These are phyloP conservation scores for Eutrema salsugineum DNA, from an alignment of 441 rosid species.

Conservation along the genomic window DNA sequence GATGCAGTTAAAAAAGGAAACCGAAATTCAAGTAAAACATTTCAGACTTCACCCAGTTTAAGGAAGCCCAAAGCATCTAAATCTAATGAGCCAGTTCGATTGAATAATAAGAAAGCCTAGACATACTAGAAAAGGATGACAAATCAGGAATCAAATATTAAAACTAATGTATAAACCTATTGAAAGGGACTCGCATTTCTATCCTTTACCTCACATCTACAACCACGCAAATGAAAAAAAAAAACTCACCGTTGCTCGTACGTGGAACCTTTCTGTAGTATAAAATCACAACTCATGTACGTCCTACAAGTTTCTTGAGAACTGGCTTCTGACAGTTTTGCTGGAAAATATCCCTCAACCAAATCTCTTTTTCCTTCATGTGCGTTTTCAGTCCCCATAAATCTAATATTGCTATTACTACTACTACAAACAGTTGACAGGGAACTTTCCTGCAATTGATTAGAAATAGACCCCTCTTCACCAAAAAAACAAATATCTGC, in stretches of 20 bases:
- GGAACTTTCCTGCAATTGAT: not conserved
- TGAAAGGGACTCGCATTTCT: not conserved
- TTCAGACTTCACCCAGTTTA: not conserved
- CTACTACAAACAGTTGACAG: not conserved
- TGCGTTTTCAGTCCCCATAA: conserved; percentile 30
- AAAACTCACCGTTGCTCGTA: conserved; percentile 56
- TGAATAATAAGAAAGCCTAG: not conserved
- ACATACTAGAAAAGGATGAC: not conserved
- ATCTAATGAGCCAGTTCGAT: not conserved
- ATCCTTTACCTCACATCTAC: not conserved
- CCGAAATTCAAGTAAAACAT: not conserved
- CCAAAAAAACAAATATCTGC: not conserved
- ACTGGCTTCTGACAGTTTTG: conserved; percentile 54
- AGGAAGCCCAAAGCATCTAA: not conserved
- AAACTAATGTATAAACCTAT: not conserved
- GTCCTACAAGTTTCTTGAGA: conserved; percentile 59
- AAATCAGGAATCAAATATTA: not conserved
- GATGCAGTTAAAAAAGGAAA: not conserved
- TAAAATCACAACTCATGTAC: conserved; percentile 57
- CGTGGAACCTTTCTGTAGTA: conserved; percentile 63
- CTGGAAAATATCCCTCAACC: conserved; percentile 57
- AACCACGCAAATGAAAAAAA: conserved; percentile 2
- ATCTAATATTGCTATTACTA: conserved; percentile 17
- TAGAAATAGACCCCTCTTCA: not conserved
- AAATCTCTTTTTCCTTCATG: conserved; percentile 39